Conservation (phyloP, 2,329 filamentous ascomycete species). For the Sphaerulina vaccinii region DNA sequence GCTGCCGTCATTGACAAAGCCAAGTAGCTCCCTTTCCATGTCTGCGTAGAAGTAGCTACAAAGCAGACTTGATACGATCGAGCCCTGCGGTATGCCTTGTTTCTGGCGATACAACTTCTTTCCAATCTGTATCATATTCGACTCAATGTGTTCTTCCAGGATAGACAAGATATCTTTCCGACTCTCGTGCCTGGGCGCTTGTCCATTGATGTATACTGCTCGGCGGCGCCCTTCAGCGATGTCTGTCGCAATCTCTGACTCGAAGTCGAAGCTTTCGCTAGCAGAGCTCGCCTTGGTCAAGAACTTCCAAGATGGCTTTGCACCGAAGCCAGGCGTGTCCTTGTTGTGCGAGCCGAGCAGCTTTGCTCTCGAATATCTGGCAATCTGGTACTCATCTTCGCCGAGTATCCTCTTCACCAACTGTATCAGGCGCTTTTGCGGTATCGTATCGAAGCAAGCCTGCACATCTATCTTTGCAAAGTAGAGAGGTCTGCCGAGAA, state of each 20-base stretch:
- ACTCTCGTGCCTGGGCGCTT: conserved; percentile 57
- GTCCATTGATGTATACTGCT: conserved; percentile 74
- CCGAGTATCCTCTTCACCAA: conserved; percentile 61
- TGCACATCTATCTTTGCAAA: conserved; percentile 93
- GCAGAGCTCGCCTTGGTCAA: conserved; percentile 41
- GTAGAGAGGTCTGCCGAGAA: conserved; percentile 57
- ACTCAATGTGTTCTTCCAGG: conserved; percentile 73
- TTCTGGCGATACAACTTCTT: conserved; percentile 87
- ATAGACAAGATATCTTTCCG: conserved; percentile 65
- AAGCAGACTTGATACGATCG: conserved; percentile 77
- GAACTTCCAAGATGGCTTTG: conserved; percentile 41
- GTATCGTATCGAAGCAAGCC: conserved; percentile 93
- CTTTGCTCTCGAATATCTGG: conserved; percentile 72
- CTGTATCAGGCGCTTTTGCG: conserved; percentile 69
- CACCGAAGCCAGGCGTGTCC: conserved; percentile 36
- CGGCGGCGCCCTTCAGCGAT: conserved; percentile 49
- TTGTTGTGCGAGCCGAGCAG: conserved; percentile 42
- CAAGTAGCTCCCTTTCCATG: conserved; percentile 68
- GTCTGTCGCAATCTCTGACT: conserved; percentile 28
- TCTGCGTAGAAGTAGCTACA: conserved; percentile 97
- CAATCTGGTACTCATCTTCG: conserved; percentile 65
- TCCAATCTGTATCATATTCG: conserved; percentile 84
- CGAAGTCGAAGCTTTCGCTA: conserved; percentile 34
- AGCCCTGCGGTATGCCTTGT: conserved; percentile 88
- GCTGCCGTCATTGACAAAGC: conserved; percentile 58